Evolutionary conservation across 73 alveolate genomes (phyloP), one percentile per base, ranked within the genome.

Genomic region (Blepharisma stoltei): DNA sequence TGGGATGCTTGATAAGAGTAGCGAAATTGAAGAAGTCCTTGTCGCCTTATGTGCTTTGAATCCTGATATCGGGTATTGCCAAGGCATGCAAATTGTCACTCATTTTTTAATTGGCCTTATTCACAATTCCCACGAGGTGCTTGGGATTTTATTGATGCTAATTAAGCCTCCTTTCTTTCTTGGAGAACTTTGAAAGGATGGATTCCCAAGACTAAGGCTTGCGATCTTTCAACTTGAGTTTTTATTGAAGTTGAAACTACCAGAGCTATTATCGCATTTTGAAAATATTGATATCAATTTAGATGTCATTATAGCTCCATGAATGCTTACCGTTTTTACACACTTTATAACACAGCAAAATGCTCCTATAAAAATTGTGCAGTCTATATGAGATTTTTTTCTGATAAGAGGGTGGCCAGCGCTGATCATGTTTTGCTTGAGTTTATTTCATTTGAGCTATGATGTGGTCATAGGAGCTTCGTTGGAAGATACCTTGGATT

Each of bases 41-140:
- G 18, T 14, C 18, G 48, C 37, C 2, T 14, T 60, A 14, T 60
- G 73, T 4, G 14, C 73, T 20, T 18, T 8, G 14, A 60, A 60
- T 60, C 37, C 18, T 60, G 73, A 60, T 14, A 38, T 60, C 23
- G 73, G 73, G 4, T 60, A 60, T 60, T 60, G 73, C 23, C 73
- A 60, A 60, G 73, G 73, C 2, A 60, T 60, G 73, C 73, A 60
- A 60, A 9, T 60, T 20, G 73, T 60, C 45, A 60, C 73, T 20
- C 73, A 60, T 25, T 60, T 60, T 60, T 60, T 60, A 25, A 20
- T 60, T 60, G 23, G 18, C 2, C 46, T 60, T 1, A 14, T 60
- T 60, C 14, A 60, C 23, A 38, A 60, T 60, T 14, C 18, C 23
- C 46, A 60, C 23, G 23, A 60, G 23, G 73, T 60, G 14, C 46